Percentiles rank a stretch among this genome's conserved stretches.
Evolutionary conservation across 495 filamentous ascomycete genomes (phyloP).

Genomic region (Rostrohypoxylon terebratum): DNA sequence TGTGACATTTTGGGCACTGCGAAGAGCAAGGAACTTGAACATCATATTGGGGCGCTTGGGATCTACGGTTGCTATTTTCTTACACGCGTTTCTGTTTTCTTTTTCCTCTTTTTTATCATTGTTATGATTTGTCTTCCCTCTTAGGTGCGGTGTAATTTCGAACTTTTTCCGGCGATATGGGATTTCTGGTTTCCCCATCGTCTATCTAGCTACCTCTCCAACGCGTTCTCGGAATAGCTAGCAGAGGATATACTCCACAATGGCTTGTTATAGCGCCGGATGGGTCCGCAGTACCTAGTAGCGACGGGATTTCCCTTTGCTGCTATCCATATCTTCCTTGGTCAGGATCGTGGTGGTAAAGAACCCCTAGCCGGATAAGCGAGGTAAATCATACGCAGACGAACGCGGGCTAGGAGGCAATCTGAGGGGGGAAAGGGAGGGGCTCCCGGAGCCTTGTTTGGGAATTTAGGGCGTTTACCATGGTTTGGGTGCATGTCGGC

Average conservation of each 20-base stretch:
- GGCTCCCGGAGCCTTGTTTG: constrained; percentile 18
- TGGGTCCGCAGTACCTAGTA: constrained; percentile 26
- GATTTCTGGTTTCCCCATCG: constrained; percentile 16
- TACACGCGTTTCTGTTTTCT: not conserved
- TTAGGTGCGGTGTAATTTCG: constrained; percentile 22
- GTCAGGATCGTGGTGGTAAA: constrained; percentile 27
- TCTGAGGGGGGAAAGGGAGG: constrained; percentile 4
- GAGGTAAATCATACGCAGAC: constrained; percentile 17
- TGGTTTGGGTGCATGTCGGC: constrained; percentile 8
- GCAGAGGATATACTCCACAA: constrained; percentile 15
- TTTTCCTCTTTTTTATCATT: not conserved
- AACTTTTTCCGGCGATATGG: constrained; percentile 7
- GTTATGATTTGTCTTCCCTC: not conserved
- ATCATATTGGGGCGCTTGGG: constrained; percentile 41
- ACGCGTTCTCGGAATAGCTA: constrained; percentile 9
- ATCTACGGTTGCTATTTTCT: constrained; percentile 25
- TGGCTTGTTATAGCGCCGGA: constrained; percentile 7
- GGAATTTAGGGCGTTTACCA: constrained; percentile 14
- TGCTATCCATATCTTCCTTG: constrained; percentile 24
- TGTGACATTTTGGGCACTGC: constrained; percentile 38
- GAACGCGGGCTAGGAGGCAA: constrained; percentile 15
- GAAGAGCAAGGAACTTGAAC: constrained; percentile 40
- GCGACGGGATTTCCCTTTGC: constrained; percentile 25
- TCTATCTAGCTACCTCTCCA: not conserved
- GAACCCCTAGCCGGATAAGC: constrained; percentile 15